phyloP scores from a whole-genome alignment of 768 basidiomycete species.

The Suillus variegatus region DNA sequence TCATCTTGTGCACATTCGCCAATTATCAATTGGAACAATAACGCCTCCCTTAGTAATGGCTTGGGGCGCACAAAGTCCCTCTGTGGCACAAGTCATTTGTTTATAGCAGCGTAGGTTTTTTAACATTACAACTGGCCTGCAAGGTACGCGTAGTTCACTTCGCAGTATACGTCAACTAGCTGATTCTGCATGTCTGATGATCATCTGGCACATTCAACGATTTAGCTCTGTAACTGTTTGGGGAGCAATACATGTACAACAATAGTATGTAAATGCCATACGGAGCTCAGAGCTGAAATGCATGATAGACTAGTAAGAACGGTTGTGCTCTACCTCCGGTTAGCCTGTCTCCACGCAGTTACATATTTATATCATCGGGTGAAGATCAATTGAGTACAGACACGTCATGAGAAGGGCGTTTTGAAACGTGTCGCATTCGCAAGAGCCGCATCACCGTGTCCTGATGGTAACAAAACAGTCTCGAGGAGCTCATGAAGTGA shows the following conservation, averaged over 20 bases:
- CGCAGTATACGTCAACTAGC: not conserved
- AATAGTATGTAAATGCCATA: not conserved
- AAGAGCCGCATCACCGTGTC: not conserved
- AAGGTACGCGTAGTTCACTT: not conserved
- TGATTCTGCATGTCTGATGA: not conserved
- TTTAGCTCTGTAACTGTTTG: not conserved
- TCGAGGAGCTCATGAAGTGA: not conserved
- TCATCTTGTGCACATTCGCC: not conserved
- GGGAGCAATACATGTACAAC: not conserved
- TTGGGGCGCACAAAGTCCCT: not conserved
- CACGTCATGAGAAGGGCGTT: not conserved
- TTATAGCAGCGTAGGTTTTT: not conserved
- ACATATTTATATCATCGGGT: not conserved
- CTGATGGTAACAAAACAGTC: not conserved
- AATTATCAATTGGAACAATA: not conserved
- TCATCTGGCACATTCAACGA: not conserved
- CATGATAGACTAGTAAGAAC: too few relatives aligned
- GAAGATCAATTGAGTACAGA: not conserved
- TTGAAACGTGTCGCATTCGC: not conserved
- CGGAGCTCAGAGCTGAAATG: too few relatives aligned
- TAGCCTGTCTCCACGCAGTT: not conserved
- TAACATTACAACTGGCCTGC: not conserved
- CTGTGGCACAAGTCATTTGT: not conserved
- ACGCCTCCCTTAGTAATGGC: not conserved
- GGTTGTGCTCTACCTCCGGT: not conserved